These are phyloP conservation scores for Auricularia cornea DNA, from an alignment of 768 basidiomycete species.

Conservation along the genomic window DNA sequence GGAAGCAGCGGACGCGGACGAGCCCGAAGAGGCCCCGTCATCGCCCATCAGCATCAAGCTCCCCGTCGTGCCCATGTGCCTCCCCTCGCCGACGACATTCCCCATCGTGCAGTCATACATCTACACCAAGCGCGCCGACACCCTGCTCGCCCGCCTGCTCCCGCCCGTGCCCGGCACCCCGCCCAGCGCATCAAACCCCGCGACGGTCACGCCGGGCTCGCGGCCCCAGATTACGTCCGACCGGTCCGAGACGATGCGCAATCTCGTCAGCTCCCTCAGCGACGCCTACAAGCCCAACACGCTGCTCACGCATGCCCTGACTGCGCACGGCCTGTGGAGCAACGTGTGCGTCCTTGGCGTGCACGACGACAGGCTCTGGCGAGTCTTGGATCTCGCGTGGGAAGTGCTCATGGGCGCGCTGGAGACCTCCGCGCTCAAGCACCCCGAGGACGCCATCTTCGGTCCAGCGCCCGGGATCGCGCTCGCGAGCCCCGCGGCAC, in stretches of 20 bases:
- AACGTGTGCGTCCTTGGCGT: slow-evolving; percentile 44
- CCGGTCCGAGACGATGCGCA: neutral
- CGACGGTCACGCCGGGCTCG: neutral
- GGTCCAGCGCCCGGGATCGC: neutral
- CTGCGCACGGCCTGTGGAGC: slow-evolving; percentile 38
- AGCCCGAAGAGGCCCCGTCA: neutral
- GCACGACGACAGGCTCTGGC: slow-evolving; percentile 39
- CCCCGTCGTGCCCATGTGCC: slow-evolving; percentile 59
- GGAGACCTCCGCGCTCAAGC: slow-evolving; percentile 8
- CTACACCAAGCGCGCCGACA: slow-evolving; percentile 53
- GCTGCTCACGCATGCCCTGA: neutral
- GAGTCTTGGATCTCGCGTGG: slow-evolving; percentile 42
- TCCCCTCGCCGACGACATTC: slow-evolving; percentile 68
- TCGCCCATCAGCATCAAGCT: slow-evolving; percentile 22
- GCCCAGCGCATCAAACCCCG: neutral
- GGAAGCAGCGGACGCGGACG: neutral
- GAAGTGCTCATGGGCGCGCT: slow-evolving; percentile 38
- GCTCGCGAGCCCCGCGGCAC: neutral
- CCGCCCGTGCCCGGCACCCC: slow-evolving; percentile 24
- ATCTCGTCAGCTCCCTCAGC: neutral
- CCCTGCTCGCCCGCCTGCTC: slow-evolving; percentile 55
- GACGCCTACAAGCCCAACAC: neutral
- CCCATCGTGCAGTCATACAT: slow-evolving; percentile 55
- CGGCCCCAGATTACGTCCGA: neutral
- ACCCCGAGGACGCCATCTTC: neutral